Evolutionary conservation across 2,329 filamentous ascomycete genomes (phyloP).

Genomic region (Aspergillus ibericus): DNA sequence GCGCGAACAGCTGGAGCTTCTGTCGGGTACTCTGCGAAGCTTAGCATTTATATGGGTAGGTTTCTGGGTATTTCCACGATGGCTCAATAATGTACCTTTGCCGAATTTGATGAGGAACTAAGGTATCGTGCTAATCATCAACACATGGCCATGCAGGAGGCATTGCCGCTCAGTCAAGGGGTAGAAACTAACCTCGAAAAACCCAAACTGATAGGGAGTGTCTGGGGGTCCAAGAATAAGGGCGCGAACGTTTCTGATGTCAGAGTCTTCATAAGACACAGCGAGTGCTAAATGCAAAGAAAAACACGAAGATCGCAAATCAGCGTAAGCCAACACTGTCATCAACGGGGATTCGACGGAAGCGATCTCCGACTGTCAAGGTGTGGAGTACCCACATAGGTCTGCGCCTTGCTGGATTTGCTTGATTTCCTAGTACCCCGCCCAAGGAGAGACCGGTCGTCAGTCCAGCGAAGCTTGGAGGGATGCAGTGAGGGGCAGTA

Average conservation of each 20-base stretch:
- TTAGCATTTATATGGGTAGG: background rate
- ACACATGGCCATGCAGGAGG: background rate
- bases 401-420: slow-evolving; percentile 82
- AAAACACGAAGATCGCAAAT: slow-evolving; percentile 4
- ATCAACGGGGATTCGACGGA: background rate
- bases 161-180: background rate
- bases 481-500: slow-evolving; percentile 43
- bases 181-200: slow-evolving; percentile 71
- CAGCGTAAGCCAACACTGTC: background rate
- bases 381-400: slow-evolving; percentile 63
- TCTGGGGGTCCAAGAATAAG: slow-evolving; percentile 90
- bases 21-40: slow-evolving; percentile 71
- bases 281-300: slow-evolving; percentile 66
- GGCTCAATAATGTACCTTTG: slow-evolving; percentile 55
- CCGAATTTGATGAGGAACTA: slow-evolving; percentile 77
- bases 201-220: slow-evolving; percentile 95
- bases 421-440: slow-evolving; percentile 67
- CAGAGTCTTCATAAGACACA: slow-evolving; percentile 81
- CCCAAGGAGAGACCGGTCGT: slow-evolving; percentile 13
- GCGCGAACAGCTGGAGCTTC: slow-evolving; percentile 62
- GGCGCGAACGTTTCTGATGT: slow-evolving; percentile 84
- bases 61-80: slow-evolving; percentile 2
- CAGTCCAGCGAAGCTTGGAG: slow-evolving; percentile 10
- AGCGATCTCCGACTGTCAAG: background rate
- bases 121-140: slow-evolving; percentile 3